Base-by-base conservation (phyloP, 306 rosid species). In the Prunus salicina region DNA sequence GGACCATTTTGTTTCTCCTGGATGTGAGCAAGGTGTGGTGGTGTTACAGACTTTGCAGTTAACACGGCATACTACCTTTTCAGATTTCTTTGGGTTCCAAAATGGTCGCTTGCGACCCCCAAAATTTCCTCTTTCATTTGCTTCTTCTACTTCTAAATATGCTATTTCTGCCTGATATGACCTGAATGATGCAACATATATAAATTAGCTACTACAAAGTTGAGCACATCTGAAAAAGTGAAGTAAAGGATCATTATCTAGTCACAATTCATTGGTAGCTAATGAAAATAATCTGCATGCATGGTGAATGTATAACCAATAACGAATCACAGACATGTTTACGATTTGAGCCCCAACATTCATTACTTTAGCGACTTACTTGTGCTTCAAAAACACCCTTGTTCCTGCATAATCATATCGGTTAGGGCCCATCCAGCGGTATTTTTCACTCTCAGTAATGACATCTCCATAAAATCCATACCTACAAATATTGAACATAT, bases 391-490 rank as follows among this genome's bases (percentile, higher is more conserved):
- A 80, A 94, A 94, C 69, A 89, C 96, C 86, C 86, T 80, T 58
- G 98, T 90, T 75, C 98, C 98, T 0, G 98, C 97, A 81, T 87
- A 92, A 86, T 94, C 98, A 70, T 94, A 94, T 46, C 98, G 93
- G 66, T 25, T 85, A 74, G 98, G 98, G 52, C 98, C 98, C 98
- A 94, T 94, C 98, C 98, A 94, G 28, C 95, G 96, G 80, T 83
- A 89, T 74, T 92, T 94, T 84, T 94, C 98, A 77, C 98, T 94
- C 87, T 94, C 95, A 41, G 86, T 67, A 80, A 94, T 94, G 80
- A 94, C 98, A 86, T 94, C 98, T 67, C 98, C 98, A 84, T 94
- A 94, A 87, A 94, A 94, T 58, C 98, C 98, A 75, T 94, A 94
- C 89, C 97, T 94, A 85, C 64, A 46, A 72, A 49, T 32, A 79